Conservation (phyloP, 2,329 filamentous ascomycete species). For the Parasarocladium wereldwijsianum region DNA sequence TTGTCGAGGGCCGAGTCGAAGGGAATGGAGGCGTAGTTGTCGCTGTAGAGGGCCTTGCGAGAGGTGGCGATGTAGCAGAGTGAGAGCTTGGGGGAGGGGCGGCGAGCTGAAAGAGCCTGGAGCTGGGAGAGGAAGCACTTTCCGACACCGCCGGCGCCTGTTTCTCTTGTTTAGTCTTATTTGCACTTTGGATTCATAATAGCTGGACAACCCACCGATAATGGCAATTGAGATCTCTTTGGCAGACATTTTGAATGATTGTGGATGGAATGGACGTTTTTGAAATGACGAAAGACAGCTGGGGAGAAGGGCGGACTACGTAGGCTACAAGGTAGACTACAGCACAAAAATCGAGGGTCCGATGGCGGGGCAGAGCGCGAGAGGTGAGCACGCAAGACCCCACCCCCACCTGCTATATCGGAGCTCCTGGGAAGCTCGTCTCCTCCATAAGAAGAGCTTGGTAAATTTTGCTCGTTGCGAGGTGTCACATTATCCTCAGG, state of each 20-base stretch:
- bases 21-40: slow-evolving; percentile 54
- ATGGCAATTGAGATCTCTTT: slow-evolving; percentile 38
- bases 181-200: not conserved
- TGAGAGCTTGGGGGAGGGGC: slow-evolving; percentile 53
- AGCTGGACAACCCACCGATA: slow-evolving; percentile 23
- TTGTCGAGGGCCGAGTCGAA: slow-evolving; percentile 46
- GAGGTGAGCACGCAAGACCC: slow-evolving; percentile 8
- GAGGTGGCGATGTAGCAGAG: slow-evolving; percentile 79
- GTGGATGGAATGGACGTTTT: slow-evolving; percentile 10
- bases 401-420: slow-evolving; percentile 4
- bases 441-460: too few relatives aligned
- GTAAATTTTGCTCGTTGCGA: too few relatives aligned
- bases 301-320: too few relatives aligned
- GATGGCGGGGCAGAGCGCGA: slow-evolving; percentile 24
- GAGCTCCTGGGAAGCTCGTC: too few relatives aligned
- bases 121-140: slow-evolving; percentile 83
- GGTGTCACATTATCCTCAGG: too few relatives aligned
- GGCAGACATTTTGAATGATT: slow-evolving; percentile 21
- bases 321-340: too few relatives aligned
- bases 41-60: slow-evolving; percentile 64
- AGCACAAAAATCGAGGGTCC: slow-evolving; percentile 13
- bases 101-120: slow-evolving; percentile 47
- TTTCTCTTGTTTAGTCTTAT: slow-evolving; percentile 5
- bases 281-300: slow-evolving; percentile 12
- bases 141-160: slow-evolving; percentile 85